Evolutionary conservation across 2,329 filamentous ascomycete species (phyloP).

Genomic region (Periconia sp.): DNA sequence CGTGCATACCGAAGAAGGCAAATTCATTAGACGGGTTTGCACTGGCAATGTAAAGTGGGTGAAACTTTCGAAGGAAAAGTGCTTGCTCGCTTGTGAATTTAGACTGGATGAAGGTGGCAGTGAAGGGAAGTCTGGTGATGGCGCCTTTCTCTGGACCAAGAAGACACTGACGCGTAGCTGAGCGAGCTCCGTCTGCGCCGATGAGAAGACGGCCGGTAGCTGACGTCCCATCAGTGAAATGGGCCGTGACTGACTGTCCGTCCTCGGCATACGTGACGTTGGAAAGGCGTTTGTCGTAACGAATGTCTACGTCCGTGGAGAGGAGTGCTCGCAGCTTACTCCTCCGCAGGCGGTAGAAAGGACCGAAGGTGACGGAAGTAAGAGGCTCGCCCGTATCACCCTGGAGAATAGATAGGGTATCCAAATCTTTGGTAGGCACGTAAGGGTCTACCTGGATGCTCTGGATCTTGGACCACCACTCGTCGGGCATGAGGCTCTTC

Average conservation of each 20-base stretch:
- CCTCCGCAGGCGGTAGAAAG: slow-evolving; percentile 44
- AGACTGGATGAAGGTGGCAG: slow-evolving; percentile 53
- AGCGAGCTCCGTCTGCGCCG: slow-evolving; percentile 46
- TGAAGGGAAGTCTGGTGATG: slow-evolving; percentile 51
- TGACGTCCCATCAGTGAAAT: slow-evolving; percentile 41
- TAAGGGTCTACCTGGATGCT: slow-evolving; percentile 60
- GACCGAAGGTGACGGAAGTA: slow-evolving; percentile 38
- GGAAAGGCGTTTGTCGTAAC: slow-evolving; percentile 48
- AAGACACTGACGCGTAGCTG: slow-evolving; percentile 35
- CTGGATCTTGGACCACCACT: slow-evolving; percentile 60
- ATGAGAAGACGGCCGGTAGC: slow-evolving; percentile 40
- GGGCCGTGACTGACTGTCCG: slow-evolving; percentile 39
- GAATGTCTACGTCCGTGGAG: slow-evolving; percentile 34
- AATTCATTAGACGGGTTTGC: slow-evolving; percentile 54
- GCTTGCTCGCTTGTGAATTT: slow-evolving; percentile 52
- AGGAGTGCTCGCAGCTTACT: slow-evolving; percentile 42
- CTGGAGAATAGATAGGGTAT: slow-evolving; percentile 41
- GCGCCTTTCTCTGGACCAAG: slow-evolving; percentile 31
- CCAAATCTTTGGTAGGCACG: slow-evolving; percentile 42
- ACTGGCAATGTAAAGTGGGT: slow-evolving; percentile 52
- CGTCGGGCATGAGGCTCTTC: slow-evolving; percentile 57
- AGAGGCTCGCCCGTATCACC: slow-evolving; percentile 44
- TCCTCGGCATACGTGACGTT: slow-evolving; percentile 41
- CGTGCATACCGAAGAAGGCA: slow-evolving; percentile 54
- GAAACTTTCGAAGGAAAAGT: slow-evolving; percentile 50